Conservation (phyloP, 2,329 filamentous ascomycete genomes). For the Scedosporium minutisporum region DNA sequence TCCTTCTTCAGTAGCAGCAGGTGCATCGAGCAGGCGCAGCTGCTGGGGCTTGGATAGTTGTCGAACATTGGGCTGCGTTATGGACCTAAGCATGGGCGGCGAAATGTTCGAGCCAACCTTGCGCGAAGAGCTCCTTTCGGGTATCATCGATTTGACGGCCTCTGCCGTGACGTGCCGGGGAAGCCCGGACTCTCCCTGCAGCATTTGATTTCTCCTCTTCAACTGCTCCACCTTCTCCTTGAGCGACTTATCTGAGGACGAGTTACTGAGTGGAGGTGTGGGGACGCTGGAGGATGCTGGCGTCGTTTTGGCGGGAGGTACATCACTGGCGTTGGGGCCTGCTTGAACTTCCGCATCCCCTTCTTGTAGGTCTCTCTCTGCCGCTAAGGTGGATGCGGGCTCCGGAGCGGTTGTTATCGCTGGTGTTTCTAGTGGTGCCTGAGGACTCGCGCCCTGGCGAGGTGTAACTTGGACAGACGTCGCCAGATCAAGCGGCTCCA, state of each 20-base stretch:
- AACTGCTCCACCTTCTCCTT: conserved; percentile 41
- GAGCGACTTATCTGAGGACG: conserved; percentile 19
- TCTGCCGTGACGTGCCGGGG: conserved; percentile 12
- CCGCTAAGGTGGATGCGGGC: background rate
- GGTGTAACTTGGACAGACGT: background rate
- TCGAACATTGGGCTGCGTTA: conserved; percentile 32
- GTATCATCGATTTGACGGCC: conserved; percentile 14
- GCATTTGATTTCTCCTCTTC: conserved; percentile 21
- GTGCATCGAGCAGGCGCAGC: background rate
- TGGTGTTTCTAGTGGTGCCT: background rate
- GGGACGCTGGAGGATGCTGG: conserved; percentile 13
- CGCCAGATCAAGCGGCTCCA: conserved; percentile 42
- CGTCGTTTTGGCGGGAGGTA: conserved; percentile 10
- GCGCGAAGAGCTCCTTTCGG: conserved; percentile 31
- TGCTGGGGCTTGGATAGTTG: background rate
- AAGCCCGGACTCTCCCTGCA: conserved; percentile 20
- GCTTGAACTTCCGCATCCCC: background rate
- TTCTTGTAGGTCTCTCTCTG: background rate
- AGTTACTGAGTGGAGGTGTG: conserved; percentile 12
- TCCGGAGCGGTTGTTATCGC: background rate
- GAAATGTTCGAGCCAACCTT: conserved; percentile 35
- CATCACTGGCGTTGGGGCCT: background rate
- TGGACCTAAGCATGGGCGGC: conserved; percentile 43
- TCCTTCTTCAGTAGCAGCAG: background rate
- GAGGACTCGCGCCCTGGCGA: background rate